These are phyloP conservation scores for Adenanthera pavonina DNA, from an alignment of 306 rosid species.

Conservation along the genomic window DNA sequence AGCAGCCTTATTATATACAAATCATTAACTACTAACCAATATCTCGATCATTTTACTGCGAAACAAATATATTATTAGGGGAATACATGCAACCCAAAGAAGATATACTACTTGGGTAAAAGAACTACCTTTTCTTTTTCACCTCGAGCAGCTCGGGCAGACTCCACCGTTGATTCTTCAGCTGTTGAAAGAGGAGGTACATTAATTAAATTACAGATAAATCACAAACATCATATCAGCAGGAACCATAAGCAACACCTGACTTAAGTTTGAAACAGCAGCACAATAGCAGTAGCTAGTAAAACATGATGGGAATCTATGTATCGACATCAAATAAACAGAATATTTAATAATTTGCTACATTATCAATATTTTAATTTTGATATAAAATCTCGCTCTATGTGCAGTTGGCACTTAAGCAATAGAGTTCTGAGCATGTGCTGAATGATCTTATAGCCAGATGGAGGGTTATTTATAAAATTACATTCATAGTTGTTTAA, in stretches of 20 bases:
- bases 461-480: too few species aligned
- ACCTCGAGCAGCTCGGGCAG: background rate
- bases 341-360: background rate
- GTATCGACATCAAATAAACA: background rate
- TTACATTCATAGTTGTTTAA: too few species aligned
- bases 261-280: background rate
- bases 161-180: conserved; percentile 4
- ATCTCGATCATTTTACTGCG: conserved; percentile 50
- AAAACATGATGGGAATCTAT: background rate
- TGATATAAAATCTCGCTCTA: too few species aligned
- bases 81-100: background rate
- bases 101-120: background rate
- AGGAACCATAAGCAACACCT: background rate
- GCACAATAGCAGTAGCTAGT: background rate
- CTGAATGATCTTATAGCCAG: too few species aligned
- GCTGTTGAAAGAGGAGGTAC: conserved; percentile 7
- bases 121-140: background rate
- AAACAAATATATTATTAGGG: background rate
- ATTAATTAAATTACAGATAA: background rate
- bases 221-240: background rate
- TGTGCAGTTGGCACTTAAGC: too few species aligned
- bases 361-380: too few species aligned
- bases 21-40: conserved; percentile 35
- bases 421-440: too few species aligned
- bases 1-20: conserved; percentile 5